phyloP scores from a whole-genome alignment of 2,329 filamentous ascomycete species.

The Dendrostoma leiphaemia region DNA sequence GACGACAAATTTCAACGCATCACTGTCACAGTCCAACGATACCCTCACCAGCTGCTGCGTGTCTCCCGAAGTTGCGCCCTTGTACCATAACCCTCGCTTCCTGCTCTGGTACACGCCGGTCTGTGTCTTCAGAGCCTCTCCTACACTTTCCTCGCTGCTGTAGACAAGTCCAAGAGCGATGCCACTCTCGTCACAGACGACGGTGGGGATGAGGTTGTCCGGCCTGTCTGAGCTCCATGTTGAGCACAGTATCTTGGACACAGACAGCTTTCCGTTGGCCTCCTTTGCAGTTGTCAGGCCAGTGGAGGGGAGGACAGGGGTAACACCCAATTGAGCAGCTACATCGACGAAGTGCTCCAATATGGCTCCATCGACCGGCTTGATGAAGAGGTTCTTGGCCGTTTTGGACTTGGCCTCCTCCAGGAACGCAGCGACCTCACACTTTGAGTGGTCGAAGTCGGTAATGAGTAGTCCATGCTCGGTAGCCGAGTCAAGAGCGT shows the following conservation, averaged over 20 bases:
- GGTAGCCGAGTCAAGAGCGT: conserved; percentile 29
- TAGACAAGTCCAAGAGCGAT: conserved; percentile 87
- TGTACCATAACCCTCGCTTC: conserved; percentile 94
- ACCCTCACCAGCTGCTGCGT: conserved; percentile 85
- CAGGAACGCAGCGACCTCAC: conserved; percentile 42
- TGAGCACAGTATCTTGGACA: conserved; percentile 68
- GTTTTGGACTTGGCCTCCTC: conserved; percentile 44
- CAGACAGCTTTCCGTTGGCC: conserved; percentile 59
- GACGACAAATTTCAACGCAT: conserved; percentile 87
- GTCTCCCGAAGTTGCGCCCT: conserved; percentile 91
- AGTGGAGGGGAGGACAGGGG: conserved; percentile 73
- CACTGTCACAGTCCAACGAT: conserved; percentile 87
- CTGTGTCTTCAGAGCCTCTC: conserved; percentile 76
- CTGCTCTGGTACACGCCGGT: conserved; percentile 92
- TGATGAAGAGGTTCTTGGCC: conserved; percentile 48
- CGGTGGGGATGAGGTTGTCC: conserved; percentile 83
- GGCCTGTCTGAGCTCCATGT: conserved; percentile 78
- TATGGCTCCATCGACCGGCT: conserved; percentile 42
- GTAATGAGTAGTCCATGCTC: conserved; percentile 53
- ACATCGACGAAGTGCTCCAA: conserved; percentile 46
- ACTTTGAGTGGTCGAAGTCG: conserved; percentile 44
- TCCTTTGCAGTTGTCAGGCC: conserved; percentile 67
- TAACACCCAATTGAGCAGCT: conserved; percentile 51
- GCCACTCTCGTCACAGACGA: conserved; percentile 87
- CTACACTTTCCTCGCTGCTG: conserved; percentile 86